phyloP scores from a whole-genome alignment of 1,284 basidiomycete genomes.

The Cronartium ribicola region DNA sequence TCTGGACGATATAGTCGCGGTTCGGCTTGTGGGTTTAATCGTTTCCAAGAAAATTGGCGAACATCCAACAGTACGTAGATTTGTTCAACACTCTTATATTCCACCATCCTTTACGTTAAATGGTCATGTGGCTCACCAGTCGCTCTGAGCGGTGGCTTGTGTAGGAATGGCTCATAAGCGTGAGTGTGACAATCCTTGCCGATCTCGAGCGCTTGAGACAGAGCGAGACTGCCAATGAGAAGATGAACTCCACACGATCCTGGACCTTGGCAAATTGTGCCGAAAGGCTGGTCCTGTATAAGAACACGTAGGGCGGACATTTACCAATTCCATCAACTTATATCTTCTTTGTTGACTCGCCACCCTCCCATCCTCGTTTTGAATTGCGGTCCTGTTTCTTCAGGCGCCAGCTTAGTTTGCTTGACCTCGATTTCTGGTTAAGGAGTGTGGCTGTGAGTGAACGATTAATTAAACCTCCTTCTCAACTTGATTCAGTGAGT shows the following conservation, averaged over 20 bases:
- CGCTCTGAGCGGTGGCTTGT: background rate
- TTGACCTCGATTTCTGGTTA: background rate
- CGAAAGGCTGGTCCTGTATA: background rate
- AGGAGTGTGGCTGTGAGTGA: background rate
- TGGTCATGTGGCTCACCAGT: background rate
- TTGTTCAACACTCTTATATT: background rate
- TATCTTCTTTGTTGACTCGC: no score
- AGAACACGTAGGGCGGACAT: no score
- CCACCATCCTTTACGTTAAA: background rate
- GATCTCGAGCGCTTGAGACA: background rate
- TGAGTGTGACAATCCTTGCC: background rate
- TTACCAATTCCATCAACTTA: no score
- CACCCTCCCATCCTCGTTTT: no score
- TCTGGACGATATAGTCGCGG: slow-evolving; percentile 22
- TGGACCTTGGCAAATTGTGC: slow-evolving; percentile 38
- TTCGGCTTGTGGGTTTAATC: slow-evolving; percentile 34
- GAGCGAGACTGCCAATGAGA: background rate
- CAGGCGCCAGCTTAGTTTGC: no score
- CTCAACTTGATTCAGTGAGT: slow-evolving; percentile 1
- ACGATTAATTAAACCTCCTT: background rate
- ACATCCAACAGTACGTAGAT: slow-evolving; percentile 16
- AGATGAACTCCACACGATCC: slow-evolving; percentile 19
- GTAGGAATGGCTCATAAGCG: background rate
- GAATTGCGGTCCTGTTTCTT: no score
- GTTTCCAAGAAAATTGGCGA: slow-evolving; percentile 22